Conservation (phyloP, 148 eudicot genomes). For the Amaranthus palmeri region DNA sequence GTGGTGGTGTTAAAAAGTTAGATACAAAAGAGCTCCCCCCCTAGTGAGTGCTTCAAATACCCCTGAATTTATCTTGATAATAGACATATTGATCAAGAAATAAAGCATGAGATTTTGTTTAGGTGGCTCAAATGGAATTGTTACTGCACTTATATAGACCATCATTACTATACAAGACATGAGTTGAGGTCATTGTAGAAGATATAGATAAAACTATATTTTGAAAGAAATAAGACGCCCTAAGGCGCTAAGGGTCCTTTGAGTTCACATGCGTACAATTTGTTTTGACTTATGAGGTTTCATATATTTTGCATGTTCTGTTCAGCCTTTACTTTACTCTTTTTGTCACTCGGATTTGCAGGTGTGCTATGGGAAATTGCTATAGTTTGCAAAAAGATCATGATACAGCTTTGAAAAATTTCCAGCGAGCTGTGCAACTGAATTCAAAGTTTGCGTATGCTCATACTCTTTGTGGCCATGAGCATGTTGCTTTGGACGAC, state of each 20-base stretch:
- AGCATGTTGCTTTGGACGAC: constrained; percentile 95
- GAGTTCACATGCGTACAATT: constrained; percentile 6
- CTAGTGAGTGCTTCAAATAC: no score
- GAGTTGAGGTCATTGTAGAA: no score
- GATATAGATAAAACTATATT: no score
- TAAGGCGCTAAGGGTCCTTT: neutral
- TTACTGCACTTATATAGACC: no score
- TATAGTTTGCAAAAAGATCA: constrained; percentile 98
- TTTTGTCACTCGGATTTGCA: constrained; percentile 29
- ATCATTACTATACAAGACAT: no score
- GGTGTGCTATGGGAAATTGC: constrained; percentile 99
- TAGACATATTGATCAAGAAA: no score
- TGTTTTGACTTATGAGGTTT: neutral
- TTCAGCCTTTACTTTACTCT: neutral
- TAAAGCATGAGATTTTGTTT: no score
- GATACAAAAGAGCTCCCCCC: no score
- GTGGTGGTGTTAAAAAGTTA: no score
- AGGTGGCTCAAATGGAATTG: no score
- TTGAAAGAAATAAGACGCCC: no score
- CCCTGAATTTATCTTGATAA: no score
- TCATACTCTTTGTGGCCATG: constrained; percentile 96
- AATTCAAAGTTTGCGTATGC: constrained; percentile 85
- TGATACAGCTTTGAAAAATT: constrained; percentile 90
- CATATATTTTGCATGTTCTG: neutral
- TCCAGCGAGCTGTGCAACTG: constrained; percentile 84